phyloP scores from a whole-genome alignment of 164 flowering plant genomes.

The Tetrastigma voinierianum region DNA sequence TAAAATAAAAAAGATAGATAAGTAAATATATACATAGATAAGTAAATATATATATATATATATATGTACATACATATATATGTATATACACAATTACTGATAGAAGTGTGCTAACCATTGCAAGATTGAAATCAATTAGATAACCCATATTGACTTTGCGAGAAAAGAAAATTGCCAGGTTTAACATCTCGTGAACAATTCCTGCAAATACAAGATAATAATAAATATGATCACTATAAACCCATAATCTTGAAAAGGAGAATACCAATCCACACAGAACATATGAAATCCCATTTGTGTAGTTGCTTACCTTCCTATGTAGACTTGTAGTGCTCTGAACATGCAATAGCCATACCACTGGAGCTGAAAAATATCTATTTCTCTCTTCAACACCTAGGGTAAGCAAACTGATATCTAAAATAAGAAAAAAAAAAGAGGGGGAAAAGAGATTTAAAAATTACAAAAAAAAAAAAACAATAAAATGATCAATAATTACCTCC shows the following conservation, averaged over 20 bases:
- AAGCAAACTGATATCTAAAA: slow-evolving; percentile 11
- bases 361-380: slow-evolving; percentile 69
- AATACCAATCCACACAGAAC: too few species aligned
- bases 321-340: slow-evolving; percentile 91
- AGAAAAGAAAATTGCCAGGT: slow-evolving; percentile 92
- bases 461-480: not conserved
- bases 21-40: too few species aligned
- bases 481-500: too few species aligned
- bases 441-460: too few species aligned
- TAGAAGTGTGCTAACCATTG: slow-evolving; percentile 51
- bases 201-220: slow-evolving; percentile 42
- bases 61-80: not conserved
- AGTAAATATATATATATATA: too few species aligned
- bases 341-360: slow-evolving; percentile 95
- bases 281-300: not conserved
- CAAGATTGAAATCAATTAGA: too few species aligned
- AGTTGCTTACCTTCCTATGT: slow-evolving; percentile 83
- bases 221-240: too few species aligned
- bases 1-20: not conserved
- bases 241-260: not conserved
- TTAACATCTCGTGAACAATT: slow-evolving; percentile 89
- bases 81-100: not conserved
- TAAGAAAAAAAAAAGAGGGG: not conserved
- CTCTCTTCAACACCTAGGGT: slow-evolving; percentile 68
- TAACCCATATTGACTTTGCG: too few species aligned